Conservation (phyloP, 139 green algal species). For the Medakamo hakoo region DNA sequence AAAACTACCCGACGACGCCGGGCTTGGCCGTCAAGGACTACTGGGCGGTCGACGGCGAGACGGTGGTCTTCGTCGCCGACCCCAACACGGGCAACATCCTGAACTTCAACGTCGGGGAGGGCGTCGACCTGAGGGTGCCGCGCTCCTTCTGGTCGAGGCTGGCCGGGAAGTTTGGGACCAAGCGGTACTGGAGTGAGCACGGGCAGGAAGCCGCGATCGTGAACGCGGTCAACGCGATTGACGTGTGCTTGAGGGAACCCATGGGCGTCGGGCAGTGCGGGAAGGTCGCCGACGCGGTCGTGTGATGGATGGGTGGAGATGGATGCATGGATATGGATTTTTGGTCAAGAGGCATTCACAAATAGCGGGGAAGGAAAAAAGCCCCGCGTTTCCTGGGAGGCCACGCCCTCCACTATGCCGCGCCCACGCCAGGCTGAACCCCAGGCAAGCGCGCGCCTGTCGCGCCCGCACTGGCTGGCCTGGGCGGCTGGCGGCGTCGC, state of each 20-base stretch:
- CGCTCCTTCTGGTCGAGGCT: constrained; percentile 81
- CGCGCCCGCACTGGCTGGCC: too few relatives aligned
- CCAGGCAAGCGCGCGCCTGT: too few relatives aligned
- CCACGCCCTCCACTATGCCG: too few relatives aligned
- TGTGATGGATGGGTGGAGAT: too few relatives aligned
- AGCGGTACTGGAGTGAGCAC: constrained; percentile 89
- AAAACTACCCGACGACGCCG: constrained; percentile 95
- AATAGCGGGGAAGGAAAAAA: too few relatives aligned
- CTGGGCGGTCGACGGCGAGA: constrained; percentile 89
- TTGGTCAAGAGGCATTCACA: background rate
- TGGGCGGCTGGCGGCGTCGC: too few relatives aligned
- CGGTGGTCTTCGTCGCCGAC: constrained; percentile 77
- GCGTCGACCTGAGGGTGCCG: constrained; percentile 81
- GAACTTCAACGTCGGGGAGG: constrained; percentile 92
- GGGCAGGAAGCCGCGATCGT: constrained; percentile 65
- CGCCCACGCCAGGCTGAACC: too few relatives aligned
- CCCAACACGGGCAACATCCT: constrained; percentile 74
- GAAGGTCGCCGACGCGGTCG: background rate
- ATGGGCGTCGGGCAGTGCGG: background rate
- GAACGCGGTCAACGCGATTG: constrained; percentile 43
- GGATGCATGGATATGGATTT: background rate
- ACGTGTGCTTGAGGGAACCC: background rate
- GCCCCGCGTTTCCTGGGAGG: too few relatives aligned
- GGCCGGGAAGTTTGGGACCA: constrained; percentile 84
- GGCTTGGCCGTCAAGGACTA: constrained; percentile 86